Conservation (phyloP, 805 yeast species). For the Yarrowia osloensis region DNA sequence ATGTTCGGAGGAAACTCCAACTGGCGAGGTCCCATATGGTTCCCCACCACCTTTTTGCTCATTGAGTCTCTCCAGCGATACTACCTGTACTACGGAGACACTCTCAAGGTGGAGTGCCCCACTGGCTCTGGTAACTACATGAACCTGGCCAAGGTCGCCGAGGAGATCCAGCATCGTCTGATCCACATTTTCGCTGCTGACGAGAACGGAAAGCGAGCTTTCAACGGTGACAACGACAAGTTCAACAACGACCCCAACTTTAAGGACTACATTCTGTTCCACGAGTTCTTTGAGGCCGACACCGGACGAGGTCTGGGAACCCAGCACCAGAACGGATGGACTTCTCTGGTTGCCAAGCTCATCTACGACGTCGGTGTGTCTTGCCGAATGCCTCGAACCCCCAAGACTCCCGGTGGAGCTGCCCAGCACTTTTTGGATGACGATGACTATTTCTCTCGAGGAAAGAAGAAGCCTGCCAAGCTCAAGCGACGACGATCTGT, state of each 20-base stretch:
- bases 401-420: conserved; percentile 41
- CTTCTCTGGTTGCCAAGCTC: conserved; percentile 87
- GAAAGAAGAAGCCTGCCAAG: conserved; percentile 32
- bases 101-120: conserved; percentile 83
- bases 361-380: conserved; percentile 82
- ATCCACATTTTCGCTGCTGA: conserved; percentile 75
- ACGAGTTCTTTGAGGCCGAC: conserved; percentile 91
- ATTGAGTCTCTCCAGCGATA: conserved; percentile 87
- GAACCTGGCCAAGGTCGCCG: conserved; percentile 87
- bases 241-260: conserved; percentile 66
- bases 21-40: conserved; percentile 98
- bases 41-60: conserved; percentile 82
- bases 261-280: conserved; percentile 74
- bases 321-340: conserved; percentile 96
- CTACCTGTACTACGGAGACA: conserved; percentile 84
- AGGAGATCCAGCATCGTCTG: conserved; percentile 82
- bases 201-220: conserved; percentile 66
- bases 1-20: conserved; percentile 96
- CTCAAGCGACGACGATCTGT: conserved; percentile 35
- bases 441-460: conserved; percentile 36
- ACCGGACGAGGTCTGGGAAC: conserved; percentile 94
- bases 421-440: conserved; percentile 45
- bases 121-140: conserved; percentile 73
- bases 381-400: conserved; percentile 47
- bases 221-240: conserved; percentile 56